Base-by-base conservation (phyloP, 768 basidiomycete species). In the Boletus subcaerulescens region DNA sequence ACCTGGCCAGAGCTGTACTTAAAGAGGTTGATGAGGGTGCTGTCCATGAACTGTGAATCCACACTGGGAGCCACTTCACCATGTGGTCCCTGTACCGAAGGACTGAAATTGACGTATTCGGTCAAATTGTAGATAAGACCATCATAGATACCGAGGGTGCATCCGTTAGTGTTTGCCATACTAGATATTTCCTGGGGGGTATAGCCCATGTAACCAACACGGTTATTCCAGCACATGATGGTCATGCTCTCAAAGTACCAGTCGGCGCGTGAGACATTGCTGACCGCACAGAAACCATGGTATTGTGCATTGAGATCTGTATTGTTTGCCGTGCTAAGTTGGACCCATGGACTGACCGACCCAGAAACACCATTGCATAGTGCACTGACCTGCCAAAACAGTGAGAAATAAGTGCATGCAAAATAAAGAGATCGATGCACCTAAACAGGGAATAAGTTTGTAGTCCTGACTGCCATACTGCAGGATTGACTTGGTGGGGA, bases 161-260 rank as follows among this genome's bases (percentile, higher is more conserved):
- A n/a, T n/a, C n/a, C n/a, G n/a, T n/a, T n/a, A n/a, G n/a, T 59
- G 59, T 69, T 80, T 0, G 91, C 91, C 79, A 86, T 82, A 59
- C 80, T 83, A 61, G 76, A 78, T 66, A 97, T 82, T 56, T 88
- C 85, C 64, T 82, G 82, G 15, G 86, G 84, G 0, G 90, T 90
- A 66, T 83, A 88, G 0, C 94, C 96, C 48, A 96, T 65, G 68
- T 95, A 98, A 0, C 97, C 97, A 38, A 85, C 81, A 38, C 95
- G 89, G 62, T 84, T 84, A 50, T 84, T 87, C 77, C 88, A 97
- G 7, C 96, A 89, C 88, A 99, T 87, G 66, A 82, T 70, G 3
- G 91, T 89, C 97, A 99, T 98, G 55, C 77, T 79, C 74, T 98
- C 89, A 60, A 90, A 94, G 71, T 98, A 99, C 97, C 97, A 99